These are phyloP conservation scores for Celoporthe dispersa DNA, from an alignment of 2,329 filamentous ascomycete genomes.

Conservation along the genomic window DNA sequence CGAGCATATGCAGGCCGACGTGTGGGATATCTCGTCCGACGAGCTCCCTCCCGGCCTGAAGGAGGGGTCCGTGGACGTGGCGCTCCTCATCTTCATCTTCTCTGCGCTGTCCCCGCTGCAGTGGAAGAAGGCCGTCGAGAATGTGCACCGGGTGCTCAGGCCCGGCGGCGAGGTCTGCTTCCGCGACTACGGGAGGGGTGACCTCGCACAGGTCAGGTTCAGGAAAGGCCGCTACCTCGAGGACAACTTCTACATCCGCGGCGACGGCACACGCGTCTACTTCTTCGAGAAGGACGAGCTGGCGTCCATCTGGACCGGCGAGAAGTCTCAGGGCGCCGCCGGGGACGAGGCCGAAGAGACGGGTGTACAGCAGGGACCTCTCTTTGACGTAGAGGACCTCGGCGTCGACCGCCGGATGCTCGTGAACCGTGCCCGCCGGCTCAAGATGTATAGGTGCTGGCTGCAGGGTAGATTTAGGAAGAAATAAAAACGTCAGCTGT, in stretches of 20 bases:
- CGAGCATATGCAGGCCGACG: conserved; percentile 79
- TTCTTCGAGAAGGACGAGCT: conserved; percentile 93
- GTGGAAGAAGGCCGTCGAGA: conserved; percentile 81
- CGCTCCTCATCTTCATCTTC: conserved; percentile 97
- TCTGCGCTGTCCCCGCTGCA: conserved; percentile 84
- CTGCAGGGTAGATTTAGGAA: conserved; percentile 83
- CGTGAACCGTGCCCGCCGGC: conserved; percentile 84
- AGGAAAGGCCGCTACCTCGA: conserved; percentile 93
- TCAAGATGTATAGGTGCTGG: conserved; percentile 99
- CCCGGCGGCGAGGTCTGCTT: conserved; percentile 93
- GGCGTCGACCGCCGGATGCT: conserved; percentile 87
- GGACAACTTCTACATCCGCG: conserved; percentile 96
- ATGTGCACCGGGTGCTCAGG: conserved; percentile 82
- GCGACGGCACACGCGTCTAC: conserved; percentile 94
- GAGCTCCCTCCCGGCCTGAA: conserved; percentile 75
- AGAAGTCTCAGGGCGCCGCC: conserved; percentile 34
- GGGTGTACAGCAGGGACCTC: conserved; percentile 35
- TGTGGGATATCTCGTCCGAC: conserved; percentile 85
- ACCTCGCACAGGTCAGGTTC: conserved; percentile 95
- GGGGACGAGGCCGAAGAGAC: conserved; percentile 35
- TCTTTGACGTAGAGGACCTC: conserved; percentile 76
- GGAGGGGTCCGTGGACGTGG: conserved; percentile 84
- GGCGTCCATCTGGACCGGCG: conserved; percentile 73
- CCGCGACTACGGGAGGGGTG: conserved; percentile 93
- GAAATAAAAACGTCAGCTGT: conserved; percentile 49